phyloP scores from a whole-genome alignment of 2,329 filamentous ascomycete species.

The Alternaria sp. region DNA sequence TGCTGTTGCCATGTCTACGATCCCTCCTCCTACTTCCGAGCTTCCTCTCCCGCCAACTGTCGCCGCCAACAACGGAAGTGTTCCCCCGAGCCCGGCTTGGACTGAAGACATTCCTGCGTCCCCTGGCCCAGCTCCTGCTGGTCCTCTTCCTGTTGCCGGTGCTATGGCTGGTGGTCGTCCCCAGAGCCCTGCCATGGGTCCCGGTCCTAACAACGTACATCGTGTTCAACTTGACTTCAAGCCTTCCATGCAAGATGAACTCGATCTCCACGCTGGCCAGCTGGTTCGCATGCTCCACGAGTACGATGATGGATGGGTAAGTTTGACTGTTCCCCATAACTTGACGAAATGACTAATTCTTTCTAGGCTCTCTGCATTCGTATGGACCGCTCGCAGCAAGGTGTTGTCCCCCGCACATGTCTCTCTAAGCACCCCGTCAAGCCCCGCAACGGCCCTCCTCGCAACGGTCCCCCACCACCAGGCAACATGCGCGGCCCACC shows the following conservation, averaged over 20 bases:
- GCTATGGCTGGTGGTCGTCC: conserved; percentile 68
- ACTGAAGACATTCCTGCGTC: conserved; percentile 65
- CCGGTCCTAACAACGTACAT: conserved; percentile 70
- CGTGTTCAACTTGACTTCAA: conserved; percentile 94
- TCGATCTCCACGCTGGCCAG: conserved; percentile 80
- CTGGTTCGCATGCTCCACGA: conserved; percentile 90
- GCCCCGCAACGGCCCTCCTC: conserved; percentile 67
- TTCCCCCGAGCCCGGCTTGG: conserved; percentile 63
- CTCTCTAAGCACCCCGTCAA: conserved; percentile 91
- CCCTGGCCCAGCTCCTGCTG: conserved; percentile 53
- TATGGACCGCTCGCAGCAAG: conserved; percentile 88
- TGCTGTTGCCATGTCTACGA: conserved; percentile 36
- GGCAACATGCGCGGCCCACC: conserved; percentile 40
- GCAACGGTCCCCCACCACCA: conserved; percentile 46
- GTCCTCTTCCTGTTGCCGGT: conserved; percentile 53
- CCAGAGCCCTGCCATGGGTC: conserved; percentile 58
- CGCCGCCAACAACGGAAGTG: conserved; percentile 51
- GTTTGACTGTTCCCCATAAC: conserved; percentile 43
- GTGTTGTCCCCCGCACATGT: conserved; percentile 92
- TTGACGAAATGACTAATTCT: conserved; percentile 11
- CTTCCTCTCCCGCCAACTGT: conserved; percentile 54
- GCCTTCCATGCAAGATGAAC: conserved; percentile 90
- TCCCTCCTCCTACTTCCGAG: conserved; percentile 37
- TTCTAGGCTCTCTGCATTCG: conserved; percentile 83
- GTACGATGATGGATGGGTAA: conserved; percentile 98